Percentiles rank a stretch among this genome's conserved stretches.
These are phyloP conservation scores for Colletotrichum lini DNA, from an alignment of 2,329 filamentous ascomycete genomes.

Conservation along the genomic window DNA sequence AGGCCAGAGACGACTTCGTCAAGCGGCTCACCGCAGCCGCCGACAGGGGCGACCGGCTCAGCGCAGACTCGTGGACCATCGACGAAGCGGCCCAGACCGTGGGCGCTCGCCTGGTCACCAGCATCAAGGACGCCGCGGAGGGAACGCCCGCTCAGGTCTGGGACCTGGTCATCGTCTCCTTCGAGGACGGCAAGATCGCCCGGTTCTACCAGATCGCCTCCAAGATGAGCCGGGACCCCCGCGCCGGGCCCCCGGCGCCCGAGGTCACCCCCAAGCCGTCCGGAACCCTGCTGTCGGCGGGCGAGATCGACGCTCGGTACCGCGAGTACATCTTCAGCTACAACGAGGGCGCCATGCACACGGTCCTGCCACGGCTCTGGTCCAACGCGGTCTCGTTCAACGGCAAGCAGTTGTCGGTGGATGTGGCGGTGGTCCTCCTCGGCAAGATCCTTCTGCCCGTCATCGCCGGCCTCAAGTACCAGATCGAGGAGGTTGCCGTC, in stretches of 20 bases:
- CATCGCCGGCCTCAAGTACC: constrained; percentile 25
- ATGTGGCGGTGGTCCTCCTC: background rate
- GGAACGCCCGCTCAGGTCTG: constrained; percentile 1
- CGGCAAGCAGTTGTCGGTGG: background rate
- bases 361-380: constrained; percentile 6
- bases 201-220: constrained; percentile 25
- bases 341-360: constrained; percentile 15
- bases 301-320: background rate
- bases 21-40: constrained; percentile 2
- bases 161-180: constrained; percentile 25
- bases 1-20: constrained; percentile 14
- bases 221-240: background rate
- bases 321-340: constrained; percentile 25
- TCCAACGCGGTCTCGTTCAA: background rate
- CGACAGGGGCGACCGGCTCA: constrained; percentile 13
- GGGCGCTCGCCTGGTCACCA: constrained; percentile 15
- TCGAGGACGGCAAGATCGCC: constrained; percentile 15
- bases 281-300: constrained; percentile 3
- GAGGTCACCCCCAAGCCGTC: background rate
- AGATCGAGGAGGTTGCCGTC: constrained; percentile 18
- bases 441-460: background rate
- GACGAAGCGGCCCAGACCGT: constrained; percentile 7
- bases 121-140: background rate
- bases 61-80: constrained; percentile 4
- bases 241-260: background rate